phyloP scores from a whole-genome alignment of 2,329 filamentous ascomycete genomes.

The Talaromyces islandicus region DNA sequence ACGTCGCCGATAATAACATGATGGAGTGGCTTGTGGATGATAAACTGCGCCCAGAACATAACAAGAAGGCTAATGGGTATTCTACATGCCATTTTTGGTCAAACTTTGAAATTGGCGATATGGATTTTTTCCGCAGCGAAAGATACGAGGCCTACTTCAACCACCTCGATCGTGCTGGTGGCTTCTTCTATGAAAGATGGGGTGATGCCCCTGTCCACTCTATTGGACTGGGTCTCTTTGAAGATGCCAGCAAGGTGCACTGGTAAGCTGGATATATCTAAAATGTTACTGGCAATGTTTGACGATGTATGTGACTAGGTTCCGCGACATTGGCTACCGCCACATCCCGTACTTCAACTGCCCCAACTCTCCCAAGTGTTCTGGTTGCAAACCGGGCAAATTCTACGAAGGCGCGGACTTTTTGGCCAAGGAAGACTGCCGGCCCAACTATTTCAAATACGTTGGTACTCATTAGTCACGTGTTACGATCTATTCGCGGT shows the following conservation, averaged over 20 bases:
- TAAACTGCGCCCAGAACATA: constrained; percentile 69
- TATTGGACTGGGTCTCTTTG: constrained; percentile 85
- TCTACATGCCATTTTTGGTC: constrained; percentile 99
- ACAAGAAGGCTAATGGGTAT: constrained; percentile 78
- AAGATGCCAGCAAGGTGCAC: constrained; percentile 83
- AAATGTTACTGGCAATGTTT: neutral
- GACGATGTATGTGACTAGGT: constrained; percentile 54
- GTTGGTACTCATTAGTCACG: constrained; percentile 64
- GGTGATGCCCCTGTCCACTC: constrained; percentile 96
- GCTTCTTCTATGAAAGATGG: constrained; percentile 99
- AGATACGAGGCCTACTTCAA: constrained; percentile 94
- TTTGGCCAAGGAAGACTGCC: constrained; percentile 85
- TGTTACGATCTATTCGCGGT: neutral
- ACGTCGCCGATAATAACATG: constrained; percentile 77
- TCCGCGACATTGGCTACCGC: constrained; percentile 98
- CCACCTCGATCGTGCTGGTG: constrained; percentile 85
- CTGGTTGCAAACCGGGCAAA: constrained; percentile 75
- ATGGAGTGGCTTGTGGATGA: constrained; percentile 82
- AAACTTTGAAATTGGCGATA: constrained; percentile 94
- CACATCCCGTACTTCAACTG: constrained; percentile 99
- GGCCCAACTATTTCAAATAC: constrained; percentile 96
- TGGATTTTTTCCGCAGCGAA: constrained; percentile 87
- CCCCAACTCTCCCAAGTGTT: constrained; percentile 91
- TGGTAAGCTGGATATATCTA: constrained; percentile 56
- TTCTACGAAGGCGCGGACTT: constrained; percentile 85